Base-by-base conservation (phyloP, 169 alveolate genomes). In the Perkinsus marinus region DNA sequence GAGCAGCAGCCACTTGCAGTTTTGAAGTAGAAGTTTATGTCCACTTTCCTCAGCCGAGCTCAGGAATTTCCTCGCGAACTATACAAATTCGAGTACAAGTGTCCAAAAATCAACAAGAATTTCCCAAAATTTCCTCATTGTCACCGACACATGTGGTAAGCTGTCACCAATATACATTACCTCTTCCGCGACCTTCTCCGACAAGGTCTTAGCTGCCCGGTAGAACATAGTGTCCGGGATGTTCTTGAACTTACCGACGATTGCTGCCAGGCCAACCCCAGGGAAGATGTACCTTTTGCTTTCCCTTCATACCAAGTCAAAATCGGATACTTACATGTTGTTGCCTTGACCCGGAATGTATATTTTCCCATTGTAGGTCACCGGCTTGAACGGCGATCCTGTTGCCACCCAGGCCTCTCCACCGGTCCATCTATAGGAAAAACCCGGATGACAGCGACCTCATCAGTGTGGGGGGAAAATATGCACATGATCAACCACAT, bases 191-290 rank as follows among this genome's bases (percentile, higher is more conserved):
- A 89, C 57, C 39, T 34, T 89, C 39, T 89, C 47, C 7, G 95
- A 68, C 39, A 93, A 39, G 0, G 95, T 43, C 57, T 90, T 39
- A n/a, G 95, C 95, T 3, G 94, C 95, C n/a, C 39, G 91, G 41
- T 90, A 90, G 41, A 93, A 93, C 41, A 93, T 90, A 22, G 89
- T 26, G 57, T 93, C 94, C 0, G 95, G 93, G 43, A 93, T 92
- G 90, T 39, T 90, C 38, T 89, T 57, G 39, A 91, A 89, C 68
- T 90, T 79, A 68, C 92, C 92, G 5, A 90, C 43, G 39, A 92
- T 68, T 13, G 95, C 95, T 39, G 93, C 95, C 90, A 94, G 92
- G 36, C 94, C 95, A 43, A 94, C 91, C 19, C 95, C 95, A 5
- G 95, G 95, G 92, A 94, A 94, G 19, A 92, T 93, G 89, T 93